Evolutionary conservation across 306 rosid species (phyloP).

Genomic region (Arachis hypogaea): DNA sequence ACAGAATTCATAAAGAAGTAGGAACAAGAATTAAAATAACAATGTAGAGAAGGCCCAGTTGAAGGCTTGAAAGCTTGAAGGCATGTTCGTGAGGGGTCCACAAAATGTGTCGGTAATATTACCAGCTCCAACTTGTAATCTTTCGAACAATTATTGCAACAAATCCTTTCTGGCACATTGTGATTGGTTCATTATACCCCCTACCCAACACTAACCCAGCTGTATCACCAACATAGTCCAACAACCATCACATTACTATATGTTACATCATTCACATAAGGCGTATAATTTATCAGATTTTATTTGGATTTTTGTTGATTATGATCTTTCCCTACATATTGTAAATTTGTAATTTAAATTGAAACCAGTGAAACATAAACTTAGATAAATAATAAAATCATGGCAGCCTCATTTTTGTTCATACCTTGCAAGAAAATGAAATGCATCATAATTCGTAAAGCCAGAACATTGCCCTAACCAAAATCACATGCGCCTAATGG

Average conservation of each 20-base stretch:
- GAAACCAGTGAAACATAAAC: neutral
- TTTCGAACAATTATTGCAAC: slow-evolving; percentile 40
- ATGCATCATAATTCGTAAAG: too few relatives aligned
- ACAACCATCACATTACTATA: neutral
- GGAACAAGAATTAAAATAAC: neutral
- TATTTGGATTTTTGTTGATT: neutral
- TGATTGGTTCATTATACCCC: slow-evolving; percentile 42
- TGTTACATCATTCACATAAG: neutral
- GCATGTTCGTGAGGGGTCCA: slow-evolving; percentile 25
- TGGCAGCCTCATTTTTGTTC: neutral
- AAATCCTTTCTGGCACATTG: slow-evolving; percentile 38
- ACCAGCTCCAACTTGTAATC: neutral
- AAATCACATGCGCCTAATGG: slow-evolving; percentile 44
- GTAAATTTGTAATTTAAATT: neutral
- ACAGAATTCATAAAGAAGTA: neutral
- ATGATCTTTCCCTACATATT: neutral
- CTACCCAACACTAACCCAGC: slow-evolving; percentile 51
- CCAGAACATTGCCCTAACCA: neutral
- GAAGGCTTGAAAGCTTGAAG: neutral
- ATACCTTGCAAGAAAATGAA: too few relatives aligned
- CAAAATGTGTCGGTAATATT: slow-evolving; percentile 8
- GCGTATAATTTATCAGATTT: neutral
- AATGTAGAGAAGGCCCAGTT: neutral
- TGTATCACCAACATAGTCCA: slow-evolving; percentile 29
- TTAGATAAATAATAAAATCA: neutral